phyloP scores from a whole-genome alignment of 164 flowering plant species.

The Chimonanthus salicifolius region DNA sequence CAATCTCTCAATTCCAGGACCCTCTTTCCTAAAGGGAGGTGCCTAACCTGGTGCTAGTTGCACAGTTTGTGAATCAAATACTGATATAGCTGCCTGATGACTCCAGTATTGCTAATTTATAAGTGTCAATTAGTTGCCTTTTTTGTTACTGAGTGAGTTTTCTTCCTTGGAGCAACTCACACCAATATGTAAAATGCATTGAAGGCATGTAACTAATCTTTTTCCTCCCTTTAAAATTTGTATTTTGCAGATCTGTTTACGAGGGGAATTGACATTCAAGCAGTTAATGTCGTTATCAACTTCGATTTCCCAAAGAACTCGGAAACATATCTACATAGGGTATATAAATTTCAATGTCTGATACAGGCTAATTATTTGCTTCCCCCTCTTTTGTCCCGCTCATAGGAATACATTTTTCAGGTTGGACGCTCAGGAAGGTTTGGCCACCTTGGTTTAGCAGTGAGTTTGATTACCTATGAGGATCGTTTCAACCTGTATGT shows the following conservation, averaged over 20 bases:
- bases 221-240: neutral
- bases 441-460: constrained; percentile 98
- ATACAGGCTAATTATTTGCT: too few relatives aligned
- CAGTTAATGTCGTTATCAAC: constrained; percentile 98
- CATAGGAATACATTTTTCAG: constrained; percentile 26
- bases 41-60: too few relatives aligned
- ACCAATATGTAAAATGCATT: too few relatives aligned
- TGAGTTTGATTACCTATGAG: constrained; percentile 95
- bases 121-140: too few relatives aligned
- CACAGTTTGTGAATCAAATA: too few relatives aligned
- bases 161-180: too few relatives aligned
- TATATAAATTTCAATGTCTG: constrained; percentile 21
- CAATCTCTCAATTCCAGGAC: too few relatives aligned
- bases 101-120: too few relatives aligned
- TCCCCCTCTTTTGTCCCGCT: neutral
- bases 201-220: too few relatives aligned
- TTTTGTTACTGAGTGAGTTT: too few relatives aligned
- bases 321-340: constrained; percentile 96
- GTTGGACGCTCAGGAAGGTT: constrained; percentile 99
- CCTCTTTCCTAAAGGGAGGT: too few relatives aligned
- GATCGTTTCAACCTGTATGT: constrained; percentile 93
- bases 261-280: constrained; percentile 97
- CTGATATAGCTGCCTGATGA: too few relatives aligned
- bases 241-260: constrained; percentile 80
- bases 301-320: constrained; percentile 97